Conservation (phyloP, 768 basidiomycete species). For the Gloeostereum incarnatum region DNA sequence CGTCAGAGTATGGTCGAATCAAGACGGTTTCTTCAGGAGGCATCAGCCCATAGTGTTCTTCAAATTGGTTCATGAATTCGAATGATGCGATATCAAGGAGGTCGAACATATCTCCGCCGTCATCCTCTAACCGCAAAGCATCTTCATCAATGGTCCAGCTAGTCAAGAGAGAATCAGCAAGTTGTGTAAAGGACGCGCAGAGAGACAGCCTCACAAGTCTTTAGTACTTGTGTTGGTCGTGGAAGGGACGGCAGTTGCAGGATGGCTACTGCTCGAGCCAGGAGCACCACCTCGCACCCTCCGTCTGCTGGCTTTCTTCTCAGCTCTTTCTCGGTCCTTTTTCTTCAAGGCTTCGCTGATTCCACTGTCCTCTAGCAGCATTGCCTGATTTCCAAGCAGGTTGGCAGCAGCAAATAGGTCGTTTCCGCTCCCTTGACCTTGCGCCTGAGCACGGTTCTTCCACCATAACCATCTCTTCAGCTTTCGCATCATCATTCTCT, state of each 20-base stretch:
- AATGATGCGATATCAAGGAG: conserved; percentile 16
- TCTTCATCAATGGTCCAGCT: background rate
- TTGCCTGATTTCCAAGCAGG: conserved; percentile 9
- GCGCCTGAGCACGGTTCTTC: conserved; percentile 45
- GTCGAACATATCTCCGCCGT: conserved; percentile 12
- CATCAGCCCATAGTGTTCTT: conserved; percentile 73
- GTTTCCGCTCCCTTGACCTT: conserved; percentile 21
- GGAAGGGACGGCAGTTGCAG: background rate
- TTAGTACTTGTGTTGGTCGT: background rate
- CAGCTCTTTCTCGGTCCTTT: conserved; percentile 61
- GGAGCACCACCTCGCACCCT: conserved; percentile 71
- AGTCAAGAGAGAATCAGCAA: background rate
- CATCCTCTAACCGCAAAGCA: background rate
- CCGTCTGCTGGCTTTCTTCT: conserved; percentile 54
- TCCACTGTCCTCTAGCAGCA: conserved; percentile 16
- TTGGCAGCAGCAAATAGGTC: conserved; percentile 8
- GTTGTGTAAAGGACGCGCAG: background rate
- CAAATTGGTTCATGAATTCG: conserved; percentile 48
- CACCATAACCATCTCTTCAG: conserved; percentile 70
- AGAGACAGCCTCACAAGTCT: background rate
- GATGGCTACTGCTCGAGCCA: conserved; percentile 10
- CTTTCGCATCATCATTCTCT: conserved; percentile 71
- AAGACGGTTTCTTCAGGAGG: conserved; percentile 73
- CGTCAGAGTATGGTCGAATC: conserved; percentile 83
- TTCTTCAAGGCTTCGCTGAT: conserved; percentile 69